Base-by-base conservation (phyloP, 1,139 yeast genomes). In the Pichia sp. region DNA sequence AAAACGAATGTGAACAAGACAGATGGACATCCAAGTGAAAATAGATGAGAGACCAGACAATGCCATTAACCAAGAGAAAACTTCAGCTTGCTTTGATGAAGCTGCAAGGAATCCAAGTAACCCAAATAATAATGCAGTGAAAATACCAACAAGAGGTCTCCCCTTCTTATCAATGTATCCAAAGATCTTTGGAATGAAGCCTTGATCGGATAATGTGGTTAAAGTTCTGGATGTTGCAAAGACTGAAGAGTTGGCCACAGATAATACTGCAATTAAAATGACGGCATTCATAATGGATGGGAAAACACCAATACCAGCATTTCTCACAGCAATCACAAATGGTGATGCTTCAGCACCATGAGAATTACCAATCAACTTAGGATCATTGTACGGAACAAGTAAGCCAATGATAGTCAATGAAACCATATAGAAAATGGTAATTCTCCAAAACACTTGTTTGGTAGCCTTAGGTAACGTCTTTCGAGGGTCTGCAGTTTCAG, bases 31-130 rank as follows among this genome's bases (percentile, higher is more conserved):
- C 93, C 93, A 84, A n/a, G 88, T 81, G 55, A 83, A 84, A 38
- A 86, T 66, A 2, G 94, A 79, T 33, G 93, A 80, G 46, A 84
- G 72, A 38, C 94, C 94, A 12, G 94, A 81, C 32, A 87, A 64
- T 22, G 95, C 84, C 56, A 84, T 65, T 51, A 86, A 64, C 95
- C 96, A 86, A 47, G 67, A 34, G 26, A 82, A 38, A 82, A 83
- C 83, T 27, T 44, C 74, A 55, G 77, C 72, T 41, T 74, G 64
- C 22, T 68, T 58, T 21, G 32, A 23, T 29, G 78, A 70, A 21
- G 87, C 83, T 13, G 84, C 85, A 42, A 80, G 64, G 58, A 77
- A 83, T 44, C 82, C 73, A 37, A 84, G 64, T 18, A 79, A 64
- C 14, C 88, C 94, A 52, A 77, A 62, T 27, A 64, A 45, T 35